phyloP scores from a whole-genome alignment of 2,329 filamentous ascomycete genomes.

The Fusarium sp. region DNA sequence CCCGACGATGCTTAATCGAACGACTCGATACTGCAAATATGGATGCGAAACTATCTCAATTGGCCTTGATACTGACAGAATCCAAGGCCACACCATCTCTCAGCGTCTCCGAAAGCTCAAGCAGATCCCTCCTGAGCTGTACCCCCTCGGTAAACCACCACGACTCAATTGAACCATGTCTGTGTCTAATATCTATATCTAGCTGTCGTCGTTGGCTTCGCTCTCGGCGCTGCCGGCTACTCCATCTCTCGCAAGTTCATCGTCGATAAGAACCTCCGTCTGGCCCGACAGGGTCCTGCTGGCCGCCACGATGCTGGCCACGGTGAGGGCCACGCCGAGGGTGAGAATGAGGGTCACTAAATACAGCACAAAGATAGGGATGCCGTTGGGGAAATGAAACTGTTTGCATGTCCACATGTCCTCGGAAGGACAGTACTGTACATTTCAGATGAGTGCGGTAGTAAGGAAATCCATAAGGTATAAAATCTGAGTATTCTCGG shows the following conservation, averaged over 20 bases:
- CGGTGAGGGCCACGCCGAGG: constrained; percentile 25
- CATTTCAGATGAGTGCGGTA: constrained; percentile 43
- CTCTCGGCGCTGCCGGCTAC: constrained; percentile 84
- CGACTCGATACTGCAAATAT: constrained; percentile 24
- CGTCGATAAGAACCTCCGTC: constrained; percentile 92
- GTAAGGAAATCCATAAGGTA: constrained; percentile 41
- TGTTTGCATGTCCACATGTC: constrained; percentile 37
- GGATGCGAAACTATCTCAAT: constrained; percentile 31
- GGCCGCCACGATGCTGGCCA: constrained; percentile 55
- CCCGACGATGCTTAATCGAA: constrained; percentile 21
- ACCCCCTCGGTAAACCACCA: constrained; percentile 80
- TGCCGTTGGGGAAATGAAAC: constrained; percentile 27
- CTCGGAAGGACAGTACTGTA: constrained; percentile 39
- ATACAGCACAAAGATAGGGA: constrained; percentile 17
- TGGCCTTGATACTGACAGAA: constrained; percentile 40
- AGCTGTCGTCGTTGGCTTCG: constrained; percentile 91
- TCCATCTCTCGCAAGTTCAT: constrained; percentile 84
- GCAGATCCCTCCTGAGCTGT: constrained; percentile 92
- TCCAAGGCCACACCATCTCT: constrained; percentile 91
- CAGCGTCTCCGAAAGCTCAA: constrained; percentile 92
- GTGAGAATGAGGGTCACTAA: constrained; percentile 50
- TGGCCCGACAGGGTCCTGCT: constrained; percentile 74
- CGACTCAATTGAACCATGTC: constrained; percentile 29
- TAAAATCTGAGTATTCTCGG: constrained; percentile 42
- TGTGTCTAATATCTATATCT: constrained; percentile 43